Percentiles rank a stretch among this genome's conserved stretches.
phyloP scores from a whole-genome alignment of 257 asterid species.

The Haberlea rhodopensis region DNA sequence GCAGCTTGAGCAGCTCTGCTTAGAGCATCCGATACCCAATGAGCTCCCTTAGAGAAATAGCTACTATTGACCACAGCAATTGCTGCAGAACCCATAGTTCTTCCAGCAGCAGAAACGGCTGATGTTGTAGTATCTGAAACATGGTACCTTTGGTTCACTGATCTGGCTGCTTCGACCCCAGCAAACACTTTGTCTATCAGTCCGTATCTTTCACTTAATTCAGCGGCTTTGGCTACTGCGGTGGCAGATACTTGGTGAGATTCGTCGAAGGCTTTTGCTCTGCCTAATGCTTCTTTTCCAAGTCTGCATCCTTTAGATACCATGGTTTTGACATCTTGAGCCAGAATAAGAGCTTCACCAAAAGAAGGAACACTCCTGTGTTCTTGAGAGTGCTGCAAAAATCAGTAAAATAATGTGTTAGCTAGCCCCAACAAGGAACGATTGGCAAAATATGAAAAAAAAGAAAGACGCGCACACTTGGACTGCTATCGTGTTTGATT shows the following conservation, averaged over 20 bases:
- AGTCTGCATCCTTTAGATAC: constrained; percentile 66
- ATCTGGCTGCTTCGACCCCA: constrained; percentile 73
- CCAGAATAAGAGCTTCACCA: constrained; percentile 83
- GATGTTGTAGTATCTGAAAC: constrained; percentile 62
- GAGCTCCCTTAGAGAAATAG: constrained; percentile 81
- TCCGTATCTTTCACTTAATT: constrained; percentile 71
- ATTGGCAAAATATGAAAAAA: neutral
- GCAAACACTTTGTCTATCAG: constrained; percentile 72
- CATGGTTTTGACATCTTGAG: constrained; percentile 89
- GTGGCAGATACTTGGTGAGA: constrained; percentile 88
- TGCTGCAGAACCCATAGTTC: constrained; percentile 78
- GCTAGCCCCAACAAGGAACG: neutral
- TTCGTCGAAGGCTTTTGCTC: constrained; percentile 81
- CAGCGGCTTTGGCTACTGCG: constrained; percentile 90
- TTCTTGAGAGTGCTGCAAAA: constrained; percentile 39
- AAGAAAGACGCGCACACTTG: constrained; percentile 39
- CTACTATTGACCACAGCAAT: constrained; percentile 65
- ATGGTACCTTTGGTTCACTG: constrained; percentile 59
- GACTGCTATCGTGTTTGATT: constrained; percentile 49
- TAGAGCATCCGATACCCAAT: constrained; percentile 83
- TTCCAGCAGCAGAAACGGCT: constrained; percentile 78
- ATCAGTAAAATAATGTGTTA: constrained; percentile 2
- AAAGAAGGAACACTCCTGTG: constrained; percentile 54
- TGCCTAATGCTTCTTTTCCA: constrained; percentile 79
- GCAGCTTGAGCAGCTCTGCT: constrained; percentile 75